Base-by-base conservation (phyloP, 768 basidiomycete species). In the Cantharellus cinnabarinus region DNA sequence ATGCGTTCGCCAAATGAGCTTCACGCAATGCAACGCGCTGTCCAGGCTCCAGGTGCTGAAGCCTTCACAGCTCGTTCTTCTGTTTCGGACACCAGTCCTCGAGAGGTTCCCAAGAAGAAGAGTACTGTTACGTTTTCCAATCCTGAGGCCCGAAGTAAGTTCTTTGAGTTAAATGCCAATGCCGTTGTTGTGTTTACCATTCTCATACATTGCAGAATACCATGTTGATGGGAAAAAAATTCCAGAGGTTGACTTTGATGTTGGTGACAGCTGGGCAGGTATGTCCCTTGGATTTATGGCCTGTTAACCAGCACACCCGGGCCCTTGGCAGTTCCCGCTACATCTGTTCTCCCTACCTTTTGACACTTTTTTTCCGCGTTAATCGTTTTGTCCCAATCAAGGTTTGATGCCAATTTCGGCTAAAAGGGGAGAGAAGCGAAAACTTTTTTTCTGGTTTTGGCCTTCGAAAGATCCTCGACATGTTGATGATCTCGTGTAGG, bases 381-480 rank as follows among this genome's bases (percentile, higher is more conserved):
- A 10, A 37, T 7, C 52, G 10, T 7, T 54, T 0, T 10, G 7
- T 10, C 56, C 40, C 38, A 5, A 14, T 10, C 14, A 15, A 57
- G 56, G 56, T 15, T 41, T 57, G 4, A 58, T 60, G 14, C 59
- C 59, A 20, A 41, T 60, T 38, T 38, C 35, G 42, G 20, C 20
- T 14, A 38, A 4, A 40, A 15, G 4, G 5, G 39, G 44, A 14
- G 59, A 60, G 59, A 60, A 41, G n/a, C 39, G 55, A 44, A 50
- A 60, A 39, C 57, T 60, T 3, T 60, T 57, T 56, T 60, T 60
- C 41, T 60, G 59, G 59, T 57, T 57, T 37, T 57, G 5, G 5
- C 56, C 56, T 10, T 5, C 56, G 39, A 57, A 57, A 41, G 41
- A 57, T 41, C 5, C 35, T 35, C 15, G 14, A 42, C 14, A 57